Evolutionary conservation across 345 rosid species (phyloP).

Genomic region (Populus davidiana): DNA sequence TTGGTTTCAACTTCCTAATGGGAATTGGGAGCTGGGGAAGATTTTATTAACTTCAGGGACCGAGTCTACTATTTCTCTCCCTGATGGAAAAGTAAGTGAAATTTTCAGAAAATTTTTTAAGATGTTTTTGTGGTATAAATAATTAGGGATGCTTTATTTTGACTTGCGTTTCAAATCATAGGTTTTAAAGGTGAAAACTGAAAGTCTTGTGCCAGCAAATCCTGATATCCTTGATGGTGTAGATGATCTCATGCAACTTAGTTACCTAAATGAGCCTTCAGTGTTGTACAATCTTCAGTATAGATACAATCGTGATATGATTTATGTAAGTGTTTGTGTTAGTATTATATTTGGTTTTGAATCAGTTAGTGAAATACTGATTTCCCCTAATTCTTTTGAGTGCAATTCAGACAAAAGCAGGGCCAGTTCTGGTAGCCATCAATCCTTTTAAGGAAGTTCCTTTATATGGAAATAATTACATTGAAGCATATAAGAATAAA

Average conservation of each 20-base stretch:
- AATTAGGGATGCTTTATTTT: constrained; percentile 17
- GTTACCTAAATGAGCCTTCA: constrained; percentile 95
- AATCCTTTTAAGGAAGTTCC: constrained; percentile 95
- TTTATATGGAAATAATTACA: constrained; percentile 70
- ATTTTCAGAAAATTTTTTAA: constrained; percentile 12
- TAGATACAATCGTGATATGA: constrained; percentile 85
- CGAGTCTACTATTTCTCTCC: constrained; percentile 61
- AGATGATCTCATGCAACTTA: constrained; percentile 96
- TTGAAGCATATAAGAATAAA: constrained; percentile 81
- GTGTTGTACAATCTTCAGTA: constrained; percentile 86
- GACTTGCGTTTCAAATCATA: constrained; percentile 20
- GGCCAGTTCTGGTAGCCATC: constrained; percentile 91
- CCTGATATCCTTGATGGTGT: constrained; percentile 99
- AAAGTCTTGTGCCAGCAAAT: constrained; percentile 78
- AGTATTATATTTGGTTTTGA: constrained; percentile 12
- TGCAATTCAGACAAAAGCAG: constrained; percentile 84
- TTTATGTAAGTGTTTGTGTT: constrained; percentile 68
- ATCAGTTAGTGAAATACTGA: constrained; percentile 2
- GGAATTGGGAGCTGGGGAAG: constrained; percentile 86
- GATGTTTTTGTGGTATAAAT: constrained; percentile 1
- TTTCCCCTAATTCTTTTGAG: constrained; percentile 11
- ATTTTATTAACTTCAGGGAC: constrained; percentile 61
- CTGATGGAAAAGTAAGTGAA: constrained; percentile 74
- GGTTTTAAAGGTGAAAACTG: constrained; percentile 69
- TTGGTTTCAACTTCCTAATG: constrained; percentile 82